A percentile compares a stretch with the other conserved stretches of the same genome.
Evolutionary conservation across 2,329 filamentous ascomycete genomes (phyloP).

Genomic region (Parafenestella ontariensis): DNA sequence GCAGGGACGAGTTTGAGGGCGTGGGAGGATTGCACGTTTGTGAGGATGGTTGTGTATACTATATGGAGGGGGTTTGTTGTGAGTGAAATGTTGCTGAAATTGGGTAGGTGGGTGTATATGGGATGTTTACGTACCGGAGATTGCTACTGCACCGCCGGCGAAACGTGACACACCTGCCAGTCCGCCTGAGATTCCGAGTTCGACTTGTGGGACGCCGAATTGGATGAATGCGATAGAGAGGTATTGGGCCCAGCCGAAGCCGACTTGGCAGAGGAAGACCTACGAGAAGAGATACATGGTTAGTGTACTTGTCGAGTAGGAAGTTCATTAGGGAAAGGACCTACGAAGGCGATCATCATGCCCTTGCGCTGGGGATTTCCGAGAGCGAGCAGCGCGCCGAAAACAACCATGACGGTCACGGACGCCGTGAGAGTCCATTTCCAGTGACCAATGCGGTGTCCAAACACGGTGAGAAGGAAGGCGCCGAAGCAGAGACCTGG

Average conservation of each 20-base stretch:
- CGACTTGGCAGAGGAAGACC: constrained; percentile 45
- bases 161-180: constrained; percentile 52
- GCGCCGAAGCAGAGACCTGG: constrained; percentile 50
- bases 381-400: constrained; percentile 54
- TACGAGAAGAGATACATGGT: neutral
- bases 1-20: constrained; percentile 20
- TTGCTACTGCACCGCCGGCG: constrained; percentile 53
- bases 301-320: constrained; percentile 15
- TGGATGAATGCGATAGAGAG: constrained; percentile 59
- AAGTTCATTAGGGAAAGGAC: neutral
- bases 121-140: constrained; percentile 30
- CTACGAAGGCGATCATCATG: constrained; percentile 57
- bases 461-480: constrained; percentile 51
- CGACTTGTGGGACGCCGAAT: constrained; percentile 58
- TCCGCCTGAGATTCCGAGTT: constrained; percentile 55
- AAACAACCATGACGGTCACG: constrained; percentile 57
- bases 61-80: no score
- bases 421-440: constrained; percentile 56
- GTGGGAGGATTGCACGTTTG: constrained; percentile 37
- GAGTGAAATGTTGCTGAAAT: neutral
- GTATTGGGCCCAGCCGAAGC: constrained; percentile 58
- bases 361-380: constrained; percentile 54
- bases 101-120: neutral
- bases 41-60: constrained; percentile 53
- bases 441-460: constrained; percentile 55